Evolutionary conservation across 2,329 filamentous ascomycete genomes (phyloP).

Genomic region (Rhynchosporium agropyri): DNA sequence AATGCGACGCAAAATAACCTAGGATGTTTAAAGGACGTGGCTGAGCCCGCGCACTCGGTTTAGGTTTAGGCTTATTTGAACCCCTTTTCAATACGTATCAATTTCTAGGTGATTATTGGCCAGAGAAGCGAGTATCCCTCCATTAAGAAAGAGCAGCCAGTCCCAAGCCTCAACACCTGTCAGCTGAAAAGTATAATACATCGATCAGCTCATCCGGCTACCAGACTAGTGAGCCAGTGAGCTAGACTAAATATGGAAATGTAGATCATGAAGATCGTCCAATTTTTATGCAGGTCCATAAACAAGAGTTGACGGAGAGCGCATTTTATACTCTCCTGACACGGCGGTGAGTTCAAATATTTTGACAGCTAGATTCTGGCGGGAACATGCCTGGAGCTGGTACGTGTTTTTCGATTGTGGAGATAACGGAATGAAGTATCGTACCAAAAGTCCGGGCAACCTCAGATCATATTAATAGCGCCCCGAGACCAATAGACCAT

Average conservation of each 20-base stretch:
- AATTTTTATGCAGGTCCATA: too few species aligned
- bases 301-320: too few species aligned
- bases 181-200: conserved; percentile 8
- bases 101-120: not conserved
- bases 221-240: not conserved
- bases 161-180: conserved; percentile 1
- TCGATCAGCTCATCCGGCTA: not conserved
- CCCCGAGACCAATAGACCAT: too few species aligned
- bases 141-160: not conserved
- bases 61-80: not conserved
- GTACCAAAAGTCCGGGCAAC: too few species aligned
- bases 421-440: too few species aligned
- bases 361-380: too few species aligned
- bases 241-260: not conserved
- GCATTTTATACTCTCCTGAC: too few species aligned
- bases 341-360: too few species aligned
- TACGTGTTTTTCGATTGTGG: too few species aligned
- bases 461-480: too few species aligned
- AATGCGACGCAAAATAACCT: not conserved
- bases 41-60: conserved; percentile 10
- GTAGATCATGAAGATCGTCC: not conserved
- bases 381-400: too few species aligned
- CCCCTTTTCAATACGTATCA: not conserved
- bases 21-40: not conserved
- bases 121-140: not conserved